Evolutionary conservation across 2,329 filamentous ascomycete genomes (phyloP), one percentile per base, ranked within the genome.

Genomic region (Emergomyces orientalis): DNA sequence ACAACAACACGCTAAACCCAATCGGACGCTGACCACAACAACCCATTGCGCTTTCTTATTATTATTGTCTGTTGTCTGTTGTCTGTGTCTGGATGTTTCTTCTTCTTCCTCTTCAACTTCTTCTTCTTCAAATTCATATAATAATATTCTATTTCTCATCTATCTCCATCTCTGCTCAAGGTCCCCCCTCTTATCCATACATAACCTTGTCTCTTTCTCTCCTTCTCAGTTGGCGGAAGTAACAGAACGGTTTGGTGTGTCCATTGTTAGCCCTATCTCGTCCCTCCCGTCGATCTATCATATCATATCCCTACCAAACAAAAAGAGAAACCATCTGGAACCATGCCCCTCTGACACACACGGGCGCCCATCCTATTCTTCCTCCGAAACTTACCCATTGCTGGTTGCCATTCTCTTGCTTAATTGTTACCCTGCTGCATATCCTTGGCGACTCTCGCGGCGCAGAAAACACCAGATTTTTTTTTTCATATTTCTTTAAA

Each of bases 1-100:
- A 78, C 76, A 19, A 0, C 1, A 1, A 1, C 5, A 47, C 69
- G 63, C 74, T 77, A 76, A 68, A 56, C 54, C 61, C 74, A 70
- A 47, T 57, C 70, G 67, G 32, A 45, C 70, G 67, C 1, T 45
- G 59, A 71, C 71, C 75, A 77, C 72, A 75, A 75, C 74, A 76
- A 71, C 64, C 67, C 32, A 34, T n/a, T n/a, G n/a, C n/a, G n/a
- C n/a, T n/a, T n/a, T n/a, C n/a, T n/a, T n/a, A n/a, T n/a, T n/a
- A n/a, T n/a, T n/a, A n/a, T n/a, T n/a, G n/a, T n/a, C n/a, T n/a
- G n/a, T n/a, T n/a, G n/a, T n/a, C n/a, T n/a, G n/a, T n/a, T n/a
- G n/a, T n/a, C n/a, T n/a, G n/a, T n/a, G n/a, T 32, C 49, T 8
- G 5, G 2, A 22, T 54, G 14, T 25, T 5, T 5, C 49, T 30